Evolutionary conservation across 148 eudicot genomes (phyloP).

Genomic region (Heliamphora exappendiculata): DNA sequence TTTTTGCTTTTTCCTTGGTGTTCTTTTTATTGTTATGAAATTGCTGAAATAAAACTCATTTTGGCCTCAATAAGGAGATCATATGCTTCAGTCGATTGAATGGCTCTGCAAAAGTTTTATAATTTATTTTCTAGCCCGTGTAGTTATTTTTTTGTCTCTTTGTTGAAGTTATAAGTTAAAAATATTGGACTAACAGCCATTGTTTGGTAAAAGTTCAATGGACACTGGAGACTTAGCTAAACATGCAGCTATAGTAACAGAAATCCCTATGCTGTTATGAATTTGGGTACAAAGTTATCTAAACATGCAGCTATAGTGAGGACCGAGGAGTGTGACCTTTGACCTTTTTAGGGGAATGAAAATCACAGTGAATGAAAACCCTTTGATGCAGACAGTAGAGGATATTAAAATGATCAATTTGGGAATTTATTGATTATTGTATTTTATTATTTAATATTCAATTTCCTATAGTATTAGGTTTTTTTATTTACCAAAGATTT

Average conservation of each 20-base stretch:
- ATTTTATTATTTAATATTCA: no score
- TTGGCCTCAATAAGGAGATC: neutral
- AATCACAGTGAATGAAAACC: neutral
- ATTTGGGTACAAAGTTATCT: neutral
- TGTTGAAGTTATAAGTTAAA: neutral
- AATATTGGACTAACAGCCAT: neutral
- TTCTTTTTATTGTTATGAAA: neutral
- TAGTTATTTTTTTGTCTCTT: neutral
- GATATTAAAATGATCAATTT: no score
- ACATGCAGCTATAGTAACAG: no score
- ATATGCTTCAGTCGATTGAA: neutral
- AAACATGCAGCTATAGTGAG: neutral
- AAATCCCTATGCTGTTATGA: neutral
- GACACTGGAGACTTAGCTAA: neutral
- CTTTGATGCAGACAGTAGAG: no score
- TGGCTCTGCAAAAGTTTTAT: neutral
- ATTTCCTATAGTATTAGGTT: no score
- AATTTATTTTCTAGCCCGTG: neutral
- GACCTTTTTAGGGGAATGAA: neutral
- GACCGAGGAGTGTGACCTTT: neutral
- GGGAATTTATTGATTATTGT: no score
- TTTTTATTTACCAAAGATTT: no score
- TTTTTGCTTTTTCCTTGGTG: neutral
- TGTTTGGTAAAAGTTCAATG: neutral
- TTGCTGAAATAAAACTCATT: neutral